Percentiles rank a stretch among this genome's conserved stretches.
phyloP scores from a whole-genome alignment of 148 eudicot species.

The Chenopodium suecicum region DNA sequence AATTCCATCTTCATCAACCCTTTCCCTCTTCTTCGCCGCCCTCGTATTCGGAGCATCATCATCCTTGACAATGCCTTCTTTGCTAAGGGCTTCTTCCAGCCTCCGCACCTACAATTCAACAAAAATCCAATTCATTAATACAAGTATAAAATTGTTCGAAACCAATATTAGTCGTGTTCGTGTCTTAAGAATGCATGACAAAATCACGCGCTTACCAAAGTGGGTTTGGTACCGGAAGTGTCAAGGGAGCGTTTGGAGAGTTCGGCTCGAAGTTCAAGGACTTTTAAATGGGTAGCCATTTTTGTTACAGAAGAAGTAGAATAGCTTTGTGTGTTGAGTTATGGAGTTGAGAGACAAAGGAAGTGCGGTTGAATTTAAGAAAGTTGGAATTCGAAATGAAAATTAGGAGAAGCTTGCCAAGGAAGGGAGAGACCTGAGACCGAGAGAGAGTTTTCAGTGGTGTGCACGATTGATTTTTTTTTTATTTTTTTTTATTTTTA shows the following conservation, averaged over 20 bases:
- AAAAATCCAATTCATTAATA: too few relatives aligned
- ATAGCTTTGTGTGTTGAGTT: neutral
- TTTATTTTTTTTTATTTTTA: too few relatives aligned
- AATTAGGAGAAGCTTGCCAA: neutral
- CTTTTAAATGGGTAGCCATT: slow-evolving; percentile 52
- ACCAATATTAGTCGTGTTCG: too few relatives aligned
- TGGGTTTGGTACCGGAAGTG: slow-evolving; percentile 68
- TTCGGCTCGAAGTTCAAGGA: slow-evolving; percentile 68
- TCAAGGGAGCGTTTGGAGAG: slow-evolving; percentile 69
- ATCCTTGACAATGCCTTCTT: slow-evolving; percentile 23
- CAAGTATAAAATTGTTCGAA: too few relatives aligned
- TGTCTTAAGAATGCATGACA: neutral
- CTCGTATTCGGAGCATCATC: neutral
- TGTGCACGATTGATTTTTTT: neutral
- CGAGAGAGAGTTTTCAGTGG: neutral
- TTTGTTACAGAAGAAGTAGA: neutral
- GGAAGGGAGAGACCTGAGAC: neutral
- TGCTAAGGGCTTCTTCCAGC: slow-evolving; percentile 51
- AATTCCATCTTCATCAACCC: slow-evolving; percentile 35
- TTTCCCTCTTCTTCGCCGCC: slow-evolving; percentile 48
- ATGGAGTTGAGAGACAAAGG: neutral
- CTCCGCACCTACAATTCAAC: slow-evolving; percentile 46
- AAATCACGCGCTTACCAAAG: slow-evolving; percentile 37
- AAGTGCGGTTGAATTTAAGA: neutral
- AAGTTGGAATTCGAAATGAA: neutral